Percentiles rank a stretch among this genome's conserved stretches.
Evolutionary conservation across 2,329 filamentous ascomycete species (phyloP).

Genomic region (Geoglossum cookeanum): DNA sequence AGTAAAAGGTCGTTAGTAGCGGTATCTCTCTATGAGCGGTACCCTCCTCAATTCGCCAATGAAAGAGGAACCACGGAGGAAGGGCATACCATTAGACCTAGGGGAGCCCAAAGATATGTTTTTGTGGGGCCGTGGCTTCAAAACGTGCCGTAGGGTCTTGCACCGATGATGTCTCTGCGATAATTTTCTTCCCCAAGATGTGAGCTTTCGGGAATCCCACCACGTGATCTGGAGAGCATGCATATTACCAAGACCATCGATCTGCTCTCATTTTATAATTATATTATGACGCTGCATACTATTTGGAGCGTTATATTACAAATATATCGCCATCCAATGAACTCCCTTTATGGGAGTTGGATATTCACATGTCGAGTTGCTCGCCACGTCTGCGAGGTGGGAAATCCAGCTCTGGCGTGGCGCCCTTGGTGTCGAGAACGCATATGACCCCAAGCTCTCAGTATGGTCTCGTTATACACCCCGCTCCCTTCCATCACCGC

Average conservation of each 20-base stretch:
- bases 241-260: neutral
- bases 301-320: neutral
- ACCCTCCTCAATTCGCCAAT: neutral
- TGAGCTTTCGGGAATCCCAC: neutral
- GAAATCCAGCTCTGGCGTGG: neutral
- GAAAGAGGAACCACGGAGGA: neutral
- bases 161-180: neutral
- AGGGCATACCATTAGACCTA: neutral
- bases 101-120: neutral
- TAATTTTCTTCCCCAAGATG: neutral
- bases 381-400: neutral
- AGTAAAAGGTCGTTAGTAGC: neutral
- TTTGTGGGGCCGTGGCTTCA: neutral
- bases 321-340: neutral
- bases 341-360: neutral
- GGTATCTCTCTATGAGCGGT: neutral
- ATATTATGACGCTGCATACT: neutral
- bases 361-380: neutral
- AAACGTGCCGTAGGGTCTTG: neutral
- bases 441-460: neutral
- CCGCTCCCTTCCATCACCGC: neutral
- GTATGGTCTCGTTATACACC: neutral
- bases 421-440: neutral
- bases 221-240: neutral
- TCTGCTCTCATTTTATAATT: neutral